A percentile compares a stretch with the other conserved stretches of the same genome.
Evolutionary conservation across 78 protist species (phyloP).

Genomic region (Dictyostelium firmibasis): DNA sequence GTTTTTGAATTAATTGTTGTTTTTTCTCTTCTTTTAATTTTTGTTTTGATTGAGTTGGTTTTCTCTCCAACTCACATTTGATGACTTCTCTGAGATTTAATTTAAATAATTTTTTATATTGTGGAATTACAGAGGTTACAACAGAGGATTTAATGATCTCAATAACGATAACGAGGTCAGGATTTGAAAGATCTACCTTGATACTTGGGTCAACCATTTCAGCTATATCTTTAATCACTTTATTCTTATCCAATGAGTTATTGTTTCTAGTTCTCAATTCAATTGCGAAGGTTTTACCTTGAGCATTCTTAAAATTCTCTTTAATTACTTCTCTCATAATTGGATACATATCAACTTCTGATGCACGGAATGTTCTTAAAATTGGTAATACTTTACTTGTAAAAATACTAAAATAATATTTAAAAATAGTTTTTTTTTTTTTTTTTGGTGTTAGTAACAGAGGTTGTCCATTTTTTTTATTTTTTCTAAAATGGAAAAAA

Average conservation of each 20-base stretch:
- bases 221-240: neutral
- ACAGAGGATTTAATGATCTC: conserved; percentile 29
- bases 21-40: neutral
- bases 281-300: conserved; percentile 29
- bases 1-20: neutral
- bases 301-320: neutral
- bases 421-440: neutral
- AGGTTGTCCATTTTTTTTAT: no score
- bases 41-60: neutral
- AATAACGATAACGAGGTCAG: conserved; percentile 16
- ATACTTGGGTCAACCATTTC: neutral
- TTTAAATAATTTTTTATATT: conserved; percentile 11
- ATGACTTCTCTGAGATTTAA: conserved; percentile 29
- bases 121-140: neutral
- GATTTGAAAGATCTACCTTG: conserved; percentile 28
- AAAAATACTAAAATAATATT: neutral
- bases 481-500: no score
- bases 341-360: conserved; percentile 19
- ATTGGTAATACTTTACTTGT: conserved; percentile 40
- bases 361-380: neutral
- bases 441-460: no score
- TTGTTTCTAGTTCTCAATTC: conserved; percentile 58
- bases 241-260: neutral
- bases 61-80: neutral
- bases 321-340: neutral